Evolutionary conservation across 768 basidiomycete species (phyloP).

Genomic region (Leccinum uliginosum): DNA sequence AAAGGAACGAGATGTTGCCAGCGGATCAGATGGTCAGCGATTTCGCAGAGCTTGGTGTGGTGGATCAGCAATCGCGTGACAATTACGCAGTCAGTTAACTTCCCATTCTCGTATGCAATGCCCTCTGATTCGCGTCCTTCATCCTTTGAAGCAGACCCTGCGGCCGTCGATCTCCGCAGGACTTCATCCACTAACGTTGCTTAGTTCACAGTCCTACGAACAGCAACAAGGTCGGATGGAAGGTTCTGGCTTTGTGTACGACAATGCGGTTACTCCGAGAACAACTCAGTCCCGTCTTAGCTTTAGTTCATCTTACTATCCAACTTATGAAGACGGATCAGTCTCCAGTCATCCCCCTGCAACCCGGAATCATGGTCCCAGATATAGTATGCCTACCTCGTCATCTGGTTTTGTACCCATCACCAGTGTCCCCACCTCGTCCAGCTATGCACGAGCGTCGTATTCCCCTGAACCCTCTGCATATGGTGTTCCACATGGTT

Average conservation of each 20-base stretch:
- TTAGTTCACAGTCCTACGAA: constrained; percentile 38
- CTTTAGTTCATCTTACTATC: constrained; percentile 39
- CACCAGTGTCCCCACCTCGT: constrained; percentile 31
- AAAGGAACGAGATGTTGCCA: constrained; percentile 35
- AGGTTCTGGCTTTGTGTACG: constrained; percentile 35
- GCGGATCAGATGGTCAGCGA: constrained; percentile 58
- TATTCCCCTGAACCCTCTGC: constrained; percentile 32
- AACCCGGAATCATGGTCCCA: constrained; percentile 43
- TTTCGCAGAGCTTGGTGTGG: constrained; percentile 62
- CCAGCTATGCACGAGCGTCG: constrained; percentile 34
- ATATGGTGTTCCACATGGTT: constrained; percentile 36
- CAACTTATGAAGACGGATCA: constrained; percentile 41
- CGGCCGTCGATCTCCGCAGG: constrained; percentile 34
- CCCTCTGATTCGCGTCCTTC: constrained; percentile 20
- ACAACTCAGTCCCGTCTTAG: constrained; percentile 32
- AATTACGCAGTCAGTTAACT: constrained; percentile 51
- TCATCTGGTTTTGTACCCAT: constrained; percentile 70
- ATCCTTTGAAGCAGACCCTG: constrained; percentile 33
- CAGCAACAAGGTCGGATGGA: constrained; percentile 29
- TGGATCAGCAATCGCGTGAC: constrained; percentile 48
- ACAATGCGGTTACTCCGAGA: constrained; percentile 35
- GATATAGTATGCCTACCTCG: constrained; percentile 62
- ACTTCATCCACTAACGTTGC: constrained; percentile 32
- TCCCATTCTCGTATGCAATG: not conserved
- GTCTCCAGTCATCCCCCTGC: constrained; percentile 30